phyloP scores from a whole-genome alignment of 352 stramenopile genomes.

The Chloridella minuta region DNA sequence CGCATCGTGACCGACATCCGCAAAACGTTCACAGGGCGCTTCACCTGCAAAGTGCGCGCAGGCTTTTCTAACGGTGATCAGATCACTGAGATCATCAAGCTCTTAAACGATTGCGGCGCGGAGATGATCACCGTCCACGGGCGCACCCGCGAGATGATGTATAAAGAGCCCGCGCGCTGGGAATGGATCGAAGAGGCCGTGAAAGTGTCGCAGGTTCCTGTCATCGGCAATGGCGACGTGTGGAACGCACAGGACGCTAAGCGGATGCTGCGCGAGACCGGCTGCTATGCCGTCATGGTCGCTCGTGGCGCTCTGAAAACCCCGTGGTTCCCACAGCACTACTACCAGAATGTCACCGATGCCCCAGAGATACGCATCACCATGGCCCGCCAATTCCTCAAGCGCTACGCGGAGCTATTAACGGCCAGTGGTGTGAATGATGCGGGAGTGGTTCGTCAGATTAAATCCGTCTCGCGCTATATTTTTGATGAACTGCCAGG shows the following conservation, averaged over 20 bases:
- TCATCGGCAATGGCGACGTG: constrained; percentile 21
- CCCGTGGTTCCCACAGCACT: not conserved
- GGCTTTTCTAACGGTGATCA: not conserved
- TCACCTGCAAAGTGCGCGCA: constrained; percentile 17
- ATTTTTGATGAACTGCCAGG: too few species aligned
- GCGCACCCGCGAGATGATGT: constrained; percentile 16
- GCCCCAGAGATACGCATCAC: too few species aligned
- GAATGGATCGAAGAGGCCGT: constrained; percentile 15
- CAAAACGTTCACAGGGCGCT: not conserved
- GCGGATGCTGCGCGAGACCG: constrained; percentile 11
- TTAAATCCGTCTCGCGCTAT: too few species aligned
- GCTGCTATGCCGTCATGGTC: constrained; percentile 18
- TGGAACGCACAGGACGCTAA: constrained; percentile 8
- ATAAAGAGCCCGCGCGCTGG: constrained; percentile 18
- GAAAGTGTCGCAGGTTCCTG: constrained; percentile 16
- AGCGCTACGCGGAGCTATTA: too few species aligned
- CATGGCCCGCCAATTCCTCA: too few species aligned
- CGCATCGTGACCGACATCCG: constrained; percentile 14
- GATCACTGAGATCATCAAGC: constrained; percentile 12
- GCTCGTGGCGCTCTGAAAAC: constrained; percentile 17
- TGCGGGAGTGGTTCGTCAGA: too few species aligned
- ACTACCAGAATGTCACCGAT: too few species aligned
- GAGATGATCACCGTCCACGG: constrained; percentile 20
- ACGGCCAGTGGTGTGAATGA: too few species aligned
- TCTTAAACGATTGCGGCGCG: constrained; percentile 18